A percentile compares a stretch with the other conserved stretches of the same genome.
phyloP scores from a whole-genome alignment of 805 yeast species.

The Saturnispora hagleri region DNA sequence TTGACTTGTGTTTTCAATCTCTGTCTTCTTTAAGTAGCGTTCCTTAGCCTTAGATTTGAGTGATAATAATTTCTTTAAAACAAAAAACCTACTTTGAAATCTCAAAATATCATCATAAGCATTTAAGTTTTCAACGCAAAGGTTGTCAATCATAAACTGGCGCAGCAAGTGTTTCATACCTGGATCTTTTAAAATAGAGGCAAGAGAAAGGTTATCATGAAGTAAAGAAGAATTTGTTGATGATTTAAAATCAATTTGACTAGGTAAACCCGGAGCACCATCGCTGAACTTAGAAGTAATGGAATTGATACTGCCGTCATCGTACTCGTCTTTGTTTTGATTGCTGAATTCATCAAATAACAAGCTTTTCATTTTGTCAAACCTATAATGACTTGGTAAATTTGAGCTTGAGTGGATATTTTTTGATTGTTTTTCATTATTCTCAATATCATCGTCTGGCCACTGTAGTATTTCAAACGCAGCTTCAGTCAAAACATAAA shows the following conservation, averaged over 20 bases:
- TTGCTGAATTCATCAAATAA: background rate
- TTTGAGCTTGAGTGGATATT: background rate
- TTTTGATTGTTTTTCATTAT: background rate
- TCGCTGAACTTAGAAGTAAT: background rate
- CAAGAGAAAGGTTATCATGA: background rate
- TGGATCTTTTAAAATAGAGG: conserved; percentile 44
- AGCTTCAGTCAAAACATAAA: conserved; percentile 17
- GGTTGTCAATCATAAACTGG: conserved; percentile 51
- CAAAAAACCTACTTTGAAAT: conserved; percentile 38
- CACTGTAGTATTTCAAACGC: conserved; percentile 20
- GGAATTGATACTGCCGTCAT: background rate
- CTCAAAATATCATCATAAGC: conserved; percentile 53
- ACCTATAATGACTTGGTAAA: background rate
- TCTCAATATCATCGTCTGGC: conserved; percentile 4
- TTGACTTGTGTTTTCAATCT: conserved; percentile 1
- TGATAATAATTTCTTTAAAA: conserved; percentile 34
- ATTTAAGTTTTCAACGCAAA: conserved; percentile 70
- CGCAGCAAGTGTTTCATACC: conserved; percentile 63
- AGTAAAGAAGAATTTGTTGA: background rate
- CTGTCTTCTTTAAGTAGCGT: conserved; percentile 5
- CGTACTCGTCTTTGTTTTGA: background rate
- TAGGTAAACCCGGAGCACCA: background rate
- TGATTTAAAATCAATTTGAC: background rate
- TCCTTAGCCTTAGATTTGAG: conserved; percentile 20
- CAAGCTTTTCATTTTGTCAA: background rate